Base-by-base conservation (phyloP, 768 basidiomycete genomes). In the Hirschioporus abietinus region DNA sequence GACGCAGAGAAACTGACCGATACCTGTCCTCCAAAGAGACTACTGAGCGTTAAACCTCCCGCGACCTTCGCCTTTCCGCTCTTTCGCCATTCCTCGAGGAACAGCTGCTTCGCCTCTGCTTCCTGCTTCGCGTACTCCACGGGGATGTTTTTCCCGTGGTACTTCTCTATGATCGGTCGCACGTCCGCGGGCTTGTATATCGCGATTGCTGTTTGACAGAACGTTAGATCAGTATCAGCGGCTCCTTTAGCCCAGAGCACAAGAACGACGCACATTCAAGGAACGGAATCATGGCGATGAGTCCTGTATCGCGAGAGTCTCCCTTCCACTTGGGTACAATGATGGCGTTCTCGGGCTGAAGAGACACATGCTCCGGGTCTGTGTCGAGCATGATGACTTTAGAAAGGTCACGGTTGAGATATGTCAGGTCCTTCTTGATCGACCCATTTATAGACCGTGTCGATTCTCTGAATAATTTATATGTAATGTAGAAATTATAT, bases 201-300 rank as follows among this genome's bases (percentile, higher is more conserved):
- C 0, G 88, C 96, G 67, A 99, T 90, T 7, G 97, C 96, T 96
- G 71, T 34, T 52, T 10, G 20, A 15, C 24, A 61, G 23, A 24
- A 15, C 1, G 10, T 5, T 30, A 63, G 20, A n/a, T 63, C 36
- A 24, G 30, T 60, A 30, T 64, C 30, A 65, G 66, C 5, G 57
- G 64, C 42, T 1, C 20, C 35, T 65, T 15, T 34, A 23, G 15
- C 62, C 34, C n/a, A 20, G 1, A 18, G 30, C 30, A 30, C 25
- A 1, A 61, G 63, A 6, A 17, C 35, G 9, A 78, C 83, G 65
- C 72, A 82, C 95, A 95, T 81, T 99, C 97, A 4, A 99, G 84
- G 88, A 99, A 98, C 0, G 96, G 96, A 70, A 99, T 95, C 83
- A 98, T 84, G n/a, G 88, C 89, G 23, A 98, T 76, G 57, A 99